A percentile compares a stretch with the other conserved stretches of the same genome.
These are phyloP conservation scores for Cokeromyces recurvatus DNA, from an alignment of 371 early-diverging fungal species.

Conservation along the genomic window DNA sequence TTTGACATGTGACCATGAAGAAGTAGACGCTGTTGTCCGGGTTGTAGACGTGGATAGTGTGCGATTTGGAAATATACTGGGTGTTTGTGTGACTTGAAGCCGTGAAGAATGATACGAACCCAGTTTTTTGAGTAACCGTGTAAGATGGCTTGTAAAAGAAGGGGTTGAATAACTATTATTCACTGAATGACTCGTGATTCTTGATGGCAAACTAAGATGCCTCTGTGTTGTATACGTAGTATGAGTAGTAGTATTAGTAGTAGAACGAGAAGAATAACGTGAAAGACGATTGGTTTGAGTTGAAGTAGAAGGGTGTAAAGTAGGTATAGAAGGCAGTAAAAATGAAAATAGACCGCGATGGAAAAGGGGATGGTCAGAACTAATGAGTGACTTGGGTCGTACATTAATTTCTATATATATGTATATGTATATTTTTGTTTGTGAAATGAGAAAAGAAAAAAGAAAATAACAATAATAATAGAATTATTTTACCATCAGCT, in stretches of 20 bases:
- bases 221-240: background rate
- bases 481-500: constrained; percentile 11
- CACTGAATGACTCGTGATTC: background rate
- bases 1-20: constrained; percentile 11
- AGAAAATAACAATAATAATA: no score
- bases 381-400: constrained; percentile 11
- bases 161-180: background rate
- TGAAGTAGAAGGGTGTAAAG: constrained; percentile 1
- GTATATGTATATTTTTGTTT: background rate
- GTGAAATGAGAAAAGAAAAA: constrained; percentile 1
- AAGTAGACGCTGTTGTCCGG: background rate
- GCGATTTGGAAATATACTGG: background rate
- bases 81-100: background rate
- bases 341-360: constrained; percentile 16
- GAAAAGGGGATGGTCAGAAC: constrained; percentile 15
- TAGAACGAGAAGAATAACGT: constrained; percentile 12
- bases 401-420: constrained; percentile 12
- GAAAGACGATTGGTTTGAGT: constrained; percentile 7
- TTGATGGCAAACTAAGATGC: background rate
- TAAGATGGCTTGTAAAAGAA: constrained; percentile 1
- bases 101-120: background rate
- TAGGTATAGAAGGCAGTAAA: constrained; percentile 14
- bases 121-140: constrained; percentile 2
- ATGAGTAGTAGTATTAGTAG: no score
- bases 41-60: constrained; percentile 6